Percentiles rank a stretch among this genome's conserved stretches.
Conservation (phyloP, 2,329 filamentous ascomycete genomes). For the Capronia coronata region DNA sequence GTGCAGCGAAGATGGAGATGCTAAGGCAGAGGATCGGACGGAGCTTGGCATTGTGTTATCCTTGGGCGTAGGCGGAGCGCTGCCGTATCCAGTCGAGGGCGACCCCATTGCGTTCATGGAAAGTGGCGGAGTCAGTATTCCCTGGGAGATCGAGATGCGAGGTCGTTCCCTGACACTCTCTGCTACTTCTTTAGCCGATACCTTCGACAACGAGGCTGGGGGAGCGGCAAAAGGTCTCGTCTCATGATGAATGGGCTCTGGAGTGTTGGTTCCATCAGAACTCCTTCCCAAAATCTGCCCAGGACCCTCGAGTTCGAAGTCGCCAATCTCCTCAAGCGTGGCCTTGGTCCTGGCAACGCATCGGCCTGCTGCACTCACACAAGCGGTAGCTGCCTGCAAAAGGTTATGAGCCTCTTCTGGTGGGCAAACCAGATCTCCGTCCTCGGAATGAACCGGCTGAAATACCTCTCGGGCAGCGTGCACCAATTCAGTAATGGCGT, state of each 20-base stretch:
- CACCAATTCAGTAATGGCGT: slow-evolving; percentile 72
- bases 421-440: slow-evolving; percentile 70
- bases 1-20: slow-evolving; percentile 3
- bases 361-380: slow-evolving; percentile 83
- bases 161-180: slow-evolving; percentile 4
- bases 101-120: slow-evolving; percentile 14
- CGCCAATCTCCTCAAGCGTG: slow-evolving; percentile 80
- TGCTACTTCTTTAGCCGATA: not conserved
- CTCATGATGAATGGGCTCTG: slow-evolving; percentile 38
- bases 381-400: slow-evolving; percentile 72
- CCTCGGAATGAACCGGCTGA: slow-evolving; percentile 58
- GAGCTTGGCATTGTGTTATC: slow-evolving; percentile 13
- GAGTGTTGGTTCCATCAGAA: slow-evolving; percentile 38
- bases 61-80: slow-evolving; percentile 15
- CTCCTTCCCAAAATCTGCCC: slow-evolving; percentile 11
- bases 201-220: not conserved
- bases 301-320: slow-evolving; percentile 57
- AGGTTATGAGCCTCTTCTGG: slow-evolving; percentile 71
- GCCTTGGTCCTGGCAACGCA: slow-evolving; percentile 81
- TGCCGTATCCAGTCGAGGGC: slow-evolving; percentile 14
- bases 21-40: slow-evolving; percentile 12
- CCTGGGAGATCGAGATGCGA: slow-evolving; percentile 9
- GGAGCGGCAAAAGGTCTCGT: not conserved
- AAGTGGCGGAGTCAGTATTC: slow-evolving; percentile 17
- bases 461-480: slow-evolving; percentile 75